Evolutionary conservation across 1,139 yeast species (phyloP).

Genomic region (Suhomyces taliae): DNA sequence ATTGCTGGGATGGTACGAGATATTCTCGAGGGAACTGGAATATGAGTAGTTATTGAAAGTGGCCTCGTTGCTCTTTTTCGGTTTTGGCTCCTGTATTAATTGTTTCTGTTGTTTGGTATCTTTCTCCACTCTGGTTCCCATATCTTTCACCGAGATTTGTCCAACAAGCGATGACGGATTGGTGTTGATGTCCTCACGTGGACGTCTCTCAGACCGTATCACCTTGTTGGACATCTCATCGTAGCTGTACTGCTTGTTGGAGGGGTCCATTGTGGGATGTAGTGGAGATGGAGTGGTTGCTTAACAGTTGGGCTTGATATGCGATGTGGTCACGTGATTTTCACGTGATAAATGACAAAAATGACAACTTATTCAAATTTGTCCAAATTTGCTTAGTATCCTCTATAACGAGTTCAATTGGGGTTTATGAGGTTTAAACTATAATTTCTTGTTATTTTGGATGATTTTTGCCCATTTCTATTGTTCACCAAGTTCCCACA

Average conservation of each 20-base stretch:
- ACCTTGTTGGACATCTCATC: slow-evolving; percentile 80
- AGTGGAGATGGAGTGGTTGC: neutral
- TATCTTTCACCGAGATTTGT: slow-evolving; percentile 58
- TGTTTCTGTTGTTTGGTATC: slow-evolving; percentile 11
- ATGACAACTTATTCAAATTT: neutral
- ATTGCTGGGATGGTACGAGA: slow-evolving; percentile 26
- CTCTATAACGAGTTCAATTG: too few species aligned
- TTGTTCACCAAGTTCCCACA: too few species aligned
- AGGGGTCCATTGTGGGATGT: slow-evolving; percentile 6
- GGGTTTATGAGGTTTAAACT: too few species aligned
- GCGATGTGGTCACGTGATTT: neutral
- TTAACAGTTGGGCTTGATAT: too few species aligned
- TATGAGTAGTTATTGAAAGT: slow-evolving; percentile 16
- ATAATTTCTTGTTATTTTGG: too few species aligned
- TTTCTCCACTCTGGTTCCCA: slow-evolving; percentile 56
- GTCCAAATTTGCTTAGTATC: neutral
- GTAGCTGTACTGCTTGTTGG: slow-evolving; percentile 36
- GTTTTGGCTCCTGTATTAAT: slow-evolving; percentile 4
- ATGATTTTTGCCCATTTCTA: too few species aligned
- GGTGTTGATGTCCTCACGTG: slow-evolving; percentile 41
- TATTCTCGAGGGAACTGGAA: slow-evolving; percentile 20
- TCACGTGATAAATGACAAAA: neutral
- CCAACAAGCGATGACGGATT: slow-evolving; percentile 75
- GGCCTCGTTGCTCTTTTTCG: slow-evolving; percentile 20
- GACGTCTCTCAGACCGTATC: slow-evolving; percentile 54